Percentiles rank a stretch among this genome's conserved stretches.
Conservation (phyloP, 768 basidiomycete genomes). For the Chalciporus pseudorubinellus region DNA sequence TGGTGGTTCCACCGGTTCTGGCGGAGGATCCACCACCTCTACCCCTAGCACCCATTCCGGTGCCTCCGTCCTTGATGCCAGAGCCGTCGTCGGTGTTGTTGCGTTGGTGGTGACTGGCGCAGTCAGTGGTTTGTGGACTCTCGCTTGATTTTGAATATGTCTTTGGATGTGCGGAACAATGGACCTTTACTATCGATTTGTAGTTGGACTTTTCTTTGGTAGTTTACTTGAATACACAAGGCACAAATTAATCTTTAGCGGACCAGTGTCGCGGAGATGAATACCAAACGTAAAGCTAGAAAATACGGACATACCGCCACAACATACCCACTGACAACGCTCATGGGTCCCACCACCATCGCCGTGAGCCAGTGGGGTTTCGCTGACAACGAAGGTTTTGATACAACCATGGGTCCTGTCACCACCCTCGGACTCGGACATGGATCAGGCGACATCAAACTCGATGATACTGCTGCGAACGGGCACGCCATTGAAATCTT, state of each 20-base stretch:
- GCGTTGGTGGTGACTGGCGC: conserved; percentile 36
- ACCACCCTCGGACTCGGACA: conserved; percentile 46
- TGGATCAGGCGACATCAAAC: conserved; percentile 42
- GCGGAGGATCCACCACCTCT: conserved; percentile 24
- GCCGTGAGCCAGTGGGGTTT: conserved; percentile 42
- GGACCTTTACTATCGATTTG: not conserved
- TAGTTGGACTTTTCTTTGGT: not conserved
- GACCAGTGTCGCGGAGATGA: not conserved
- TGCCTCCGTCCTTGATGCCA: conserved; percentile 28
- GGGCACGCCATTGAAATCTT: conserved; percentile 16
- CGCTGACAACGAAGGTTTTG: conserved; percentile 44
- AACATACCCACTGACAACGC: not conserved
- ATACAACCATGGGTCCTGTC: conserved; percentile 43
- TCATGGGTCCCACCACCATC: conserved; percentile 4
- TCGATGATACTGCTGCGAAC: conserved; percentile 20
- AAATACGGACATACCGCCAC: not conserved
- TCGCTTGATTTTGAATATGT: conserved; percentile 24
- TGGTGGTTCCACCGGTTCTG: conserved; percentile 20
- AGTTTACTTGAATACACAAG: conserved; percentile 5
- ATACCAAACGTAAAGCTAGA: not conserved
- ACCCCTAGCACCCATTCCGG: conserved; percentile 22
- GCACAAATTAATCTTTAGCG: too few species aligned
- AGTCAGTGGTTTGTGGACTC: conserved; percentile 43
- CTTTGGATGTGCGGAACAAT: not conserved
- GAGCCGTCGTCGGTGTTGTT: conserved; percentile 38